Conservation (phyloP, 805 yeast species). For the Saccharomycopsis fibuligera region DNA sequence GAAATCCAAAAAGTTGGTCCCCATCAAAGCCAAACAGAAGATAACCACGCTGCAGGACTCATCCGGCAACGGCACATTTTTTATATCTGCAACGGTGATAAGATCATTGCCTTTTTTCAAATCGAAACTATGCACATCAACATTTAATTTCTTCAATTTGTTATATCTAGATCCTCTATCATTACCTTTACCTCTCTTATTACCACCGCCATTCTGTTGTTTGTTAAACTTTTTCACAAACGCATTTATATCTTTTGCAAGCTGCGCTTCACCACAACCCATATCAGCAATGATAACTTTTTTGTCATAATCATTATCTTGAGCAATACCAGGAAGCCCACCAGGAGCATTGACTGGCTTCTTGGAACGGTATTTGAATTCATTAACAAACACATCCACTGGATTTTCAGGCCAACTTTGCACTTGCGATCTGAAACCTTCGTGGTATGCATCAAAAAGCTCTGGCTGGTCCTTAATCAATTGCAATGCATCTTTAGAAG, state of each 20-base stretch:
- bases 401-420: slow-evolving; percentile 99
- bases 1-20: slow-evolving; percentile 91
- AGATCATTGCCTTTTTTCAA: slow-evolving; percentile 81
- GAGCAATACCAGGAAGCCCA: slow-evolving; percentile 71
- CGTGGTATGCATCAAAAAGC: slow-evolving; percentile 89
- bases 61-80: slow-evolving; percentile 78
- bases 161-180: slow-evolving; percentile 27
- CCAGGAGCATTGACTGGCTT: slow-evolving; percentile 92
- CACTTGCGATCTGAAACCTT: slow-evolving; percentile 92
- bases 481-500: slow-evolving; percentile 69
- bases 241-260: slow-evolving; percentile 59
- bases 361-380: slow-evolving; percentile 50
- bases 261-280: slow-evolving; percentile 98
- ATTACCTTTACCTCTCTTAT: slow-evolving; percentile 29
- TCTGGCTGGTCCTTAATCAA: slow-evolving; percentile 77
- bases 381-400: slow-evolving; percentile 79
- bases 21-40: slow-evolving; percentile 94
- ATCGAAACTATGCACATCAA: slow-evolving; percentile 83
- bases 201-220: slow-evolving; percentile 19
- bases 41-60: slow-evolving; percentile 81
- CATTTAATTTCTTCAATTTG: slow-evolving; percentile 37
- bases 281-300: slow-evolving; percentile 86
- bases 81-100: slow-evolving; percentile 95
- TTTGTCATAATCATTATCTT: slow-evolving; percentile 35
- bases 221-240: slow-evolving; percentile 32